Evolutionary conservation across 371 early-diverging fungal genomes (phyloP), one percentile per base, ranked within the genome.

Genomic region (Saksenaea vasiformis): DNA sequence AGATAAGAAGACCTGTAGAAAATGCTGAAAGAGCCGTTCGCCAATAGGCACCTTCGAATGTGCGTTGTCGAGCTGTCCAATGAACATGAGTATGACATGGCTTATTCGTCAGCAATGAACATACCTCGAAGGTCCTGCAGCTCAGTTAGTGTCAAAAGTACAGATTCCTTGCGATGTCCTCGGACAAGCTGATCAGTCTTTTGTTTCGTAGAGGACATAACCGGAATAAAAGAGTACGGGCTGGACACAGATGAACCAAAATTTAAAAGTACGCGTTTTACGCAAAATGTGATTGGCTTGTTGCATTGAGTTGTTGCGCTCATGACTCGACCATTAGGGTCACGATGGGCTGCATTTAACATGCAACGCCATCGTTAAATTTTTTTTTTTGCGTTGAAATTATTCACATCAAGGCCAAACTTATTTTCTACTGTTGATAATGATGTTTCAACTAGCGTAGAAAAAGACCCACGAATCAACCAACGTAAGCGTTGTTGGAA

Each of bases 31-130:
- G 67, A 19, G 90, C 80, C 17, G 91, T 90, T 64, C 91, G 78
- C 90, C 90, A 89, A 71, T 91, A 91, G 11, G 91, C 90, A 8
- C 91, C 91, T 66, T 91, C 91, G 64, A 90, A 91, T 3, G 91
- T 91, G 24, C 91, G 73, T 58, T 91, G 89, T 5, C 88, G 83
- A 10, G 91, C 91, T 88, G 62, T 59, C 53, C 24, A 19, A 22
- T 54, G 14, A n/a, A 28, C 22, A 36, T 22, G 39, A 61, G 24
- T 19, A 39, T 31, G 36, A 34, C 37, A 53, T 31, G 7, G 43
- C 13, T 34, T 10, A 34, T 13, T 31, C 7, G 31, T 31, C 7
- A 31, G 54, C 13, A 59, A 35, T 0, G 11, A n/a, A 15, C 35
- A 31, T 62, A 79, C 80, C 80, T 69, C 80, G 64, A 19, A 80